Conservation (phyloP, 2,329 filamentous ascomycete species). For the Exophiala oligosperma region DNA sequence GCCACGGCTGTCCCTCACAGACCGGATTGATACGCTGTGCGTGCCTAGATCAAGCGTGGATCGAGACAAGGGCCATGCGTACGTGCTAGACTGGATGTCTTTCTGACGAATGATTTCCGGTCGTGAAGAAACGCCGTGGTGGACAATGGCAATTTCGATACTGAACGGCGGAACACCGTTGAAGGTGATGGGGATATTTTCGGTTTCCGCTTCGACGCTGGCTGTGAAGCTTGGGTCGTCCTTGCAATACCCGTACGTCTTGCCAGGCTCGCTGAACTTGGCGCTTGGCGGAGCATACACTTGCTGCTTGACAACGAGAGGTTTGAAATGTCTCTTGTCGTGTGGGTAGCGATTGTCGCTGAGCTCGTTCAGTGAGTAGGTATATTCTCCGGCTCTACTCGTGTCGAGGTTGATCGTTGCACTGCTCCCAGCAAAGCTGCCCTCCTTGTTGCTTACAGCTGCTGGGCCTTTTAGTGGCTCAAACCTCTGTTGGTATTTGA, state of each 20-base stretch:
- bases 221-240: constrained; percentile 42
- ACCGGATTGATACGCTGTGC: constrained; percentile 84
- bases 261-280: constrained; percentile 79
- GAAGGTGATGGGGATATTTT: constrained; percentile 82
- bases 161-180: constrained; percentile 84
- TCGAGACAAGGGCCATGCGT: constrained; percentile 81
- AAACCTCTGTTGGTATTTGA: constrained; percentile 78
- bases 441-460: constrained; percentile 62
- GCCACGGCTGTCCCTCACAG: constrained; percentile 81
- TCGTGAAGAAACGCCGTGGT: constrained; percentile 70
- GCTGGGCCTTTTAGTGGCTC: constrained; percentile 66
- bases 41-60: constrained; percentile 83
- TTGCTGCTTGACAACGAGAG: constrained; percentile 73
- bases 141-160: constrained; percentile 89
- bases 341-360: constrained; percentile 84
- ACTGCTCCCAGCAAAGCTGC: constrained; percentile 74
- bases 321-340: constrained; percentile 63
- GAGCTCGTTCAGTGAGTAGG: constrained; percentile 80
- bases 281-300: constrained; percentile 84
- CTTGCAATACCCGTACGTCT: constrained; percentile 93
- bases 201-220: constrained; percentile 65
- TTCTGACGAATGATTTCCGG: constrained; percentile 80
- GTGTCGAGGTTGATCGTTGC: constrained; percentile 86
- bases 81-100: constrained; percentile 71
- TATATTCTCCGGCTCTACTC: constrained; percentile 75